Evolutionary conservation across 106 monocot genomes (phyloP).

Genomic region (Dactylorhiza incarnata): DNA sequence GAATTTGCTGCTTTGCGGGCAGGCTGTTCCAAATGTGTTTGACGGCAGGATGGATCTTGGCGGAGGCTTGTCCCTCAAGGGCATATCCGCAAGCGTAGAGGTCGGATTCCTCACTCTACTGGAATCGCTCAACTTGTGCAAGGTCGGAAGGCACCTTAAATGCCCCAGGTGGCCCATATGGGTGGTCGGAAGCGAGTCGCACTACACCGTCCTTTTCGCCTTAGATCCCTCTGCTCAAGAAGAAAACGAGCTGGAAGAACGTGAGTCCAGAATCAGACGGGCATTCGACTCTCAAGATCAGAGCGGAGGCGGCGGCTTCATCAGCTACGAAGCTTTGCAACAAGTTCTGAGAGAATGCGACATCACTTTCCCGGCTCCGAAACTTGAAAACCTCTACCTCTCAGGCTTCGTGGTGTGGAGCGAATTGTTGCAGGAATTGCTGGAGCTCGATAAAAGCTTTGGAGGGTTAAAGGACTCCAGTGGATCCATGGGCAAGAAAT

Average conservation of each 20-base stretch:
- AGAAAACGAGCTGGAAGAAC: constrained; percentile 75
- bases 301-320: constrained; percentile 94
- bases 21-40: constrained; percentile 91
- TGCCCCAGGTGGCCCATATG: constrained; percentile 90
- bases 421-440: constrained; percentile 87
- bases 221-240: constrained; percentile 64
- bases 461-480: constrained; percentile 76
- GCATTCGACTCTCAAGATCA: constrained; percentile 81
- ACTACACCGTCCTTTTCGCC: constrained; percentile 97
- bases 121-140: constrained; percentile 93
- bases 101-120: constrained; percentile 90
- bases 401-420: constrained; percentile 84
- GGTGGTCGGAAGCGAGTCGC: constrained; percentile 94
- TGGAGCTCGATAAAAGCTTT: constrained; percentile 58
- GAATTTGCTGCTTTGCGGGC: constrained; percentile 88
- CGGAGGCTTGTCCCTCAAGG: constrained; percentile 82
- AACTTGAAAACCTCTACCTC: constrained; percentile 40
- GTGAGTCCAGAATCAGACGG: constrained; percentile 53
- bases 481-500: constrained; percentile 59
- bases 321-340: constrained; percentile 69
- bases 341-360: constrained; percentile 58
- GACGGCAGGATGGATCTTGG: constrained; percentile 95
- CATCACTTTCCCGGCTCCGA: constrained; percentile 51
- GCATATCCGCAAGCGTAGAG: constrained; percentile 62
- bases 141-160: constrained; percentile 80